Conservation (phyloP, 2,329 filamentous ascomycete species). For the Xylariaceae sp. region DNA sequence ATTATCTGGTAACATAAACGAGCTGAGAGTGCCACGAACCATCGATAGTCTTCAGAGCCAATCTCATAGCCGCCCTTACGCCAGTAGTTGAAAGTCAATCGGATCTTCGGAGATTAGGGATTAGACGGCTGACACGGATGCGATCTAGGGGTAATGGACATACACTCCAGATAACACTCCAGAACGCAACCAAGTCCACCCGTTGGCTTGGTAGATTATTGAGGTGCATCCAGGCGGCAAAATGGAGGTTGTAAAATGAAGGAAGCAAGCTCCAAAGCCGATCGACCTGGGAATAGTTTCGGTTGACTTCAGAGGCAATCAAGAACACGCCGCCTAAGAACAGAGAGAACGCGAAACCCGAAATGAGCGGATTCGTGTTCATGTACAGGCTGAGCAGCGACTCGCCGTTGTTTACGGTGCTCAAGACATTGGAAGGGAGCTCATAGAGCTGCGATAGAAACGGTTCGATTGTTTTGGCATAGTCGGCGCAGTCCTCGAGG, state of each 20-base stretch:
- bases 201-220: conserved; percentile 63
- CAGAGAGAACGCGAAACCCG: conserved; percentile 65
- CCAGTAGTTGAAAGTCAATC: conserved; percentile 95
- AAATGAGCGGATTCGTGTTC: conserved; percentile 79
- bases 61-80: conserved; percentile 85
- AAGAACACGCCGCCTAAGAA: conserved; percentile 67
- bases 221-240: conserved; percentile 73
- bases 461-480: conserved; percentile 66
- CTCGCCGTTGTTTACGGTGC: conserved; percentile 53
- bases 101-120: conserved; percentile 44
- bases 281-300: conserved; percentile 96
- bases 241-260: conserved; percentile 79
- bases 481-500: conserved; percentile 71
- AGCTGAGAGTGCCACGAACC: conserved; percentile 39
- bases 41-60: conserved; percentile 93
- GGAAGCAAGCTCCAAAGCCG: conserved; percentile 87
- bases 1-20: neutral
- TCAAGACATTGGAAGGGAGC: conserved; percentile 60
- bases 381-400: conserved; percentile 68
- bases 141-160: conserved; percentile 30
- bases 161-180: conserved; percentile 75
- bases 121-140: neutral
- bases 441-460: conserved; percentile 65
- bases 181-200: conserved; percentile 65
- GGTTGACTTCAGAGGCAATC: conserved; percentile 74